Evolutionary conservation across 495 filamentous ascomycete species (phyloP).

Genomic region (Poronia punctata): DNA sequence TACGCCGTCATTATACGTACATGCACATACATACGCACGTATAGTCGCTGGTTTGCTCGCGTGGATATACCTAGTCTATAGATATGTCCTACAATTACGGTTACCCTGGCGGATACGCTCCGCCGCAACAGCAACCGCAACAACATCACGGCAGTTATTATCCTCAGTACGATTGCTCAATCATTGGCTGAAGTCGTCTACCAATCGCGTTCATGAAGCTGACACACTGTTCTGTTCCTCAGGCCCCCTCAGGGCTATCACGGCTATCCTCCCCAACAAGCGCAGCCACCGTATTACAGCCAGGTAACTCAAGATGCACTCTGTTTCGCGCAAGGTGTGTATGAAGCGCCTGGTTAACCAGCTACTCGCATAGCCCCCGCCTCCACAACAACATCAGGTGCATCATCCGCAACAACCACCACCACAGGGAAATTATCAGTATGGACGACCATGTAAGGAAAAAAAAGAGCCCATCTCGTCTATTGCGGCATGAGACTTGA

Average conservation of each 20-base stretch:
- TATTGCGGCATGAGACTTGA: too few relatives aligned
- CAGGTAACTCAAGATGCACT: too few relatives aligned
- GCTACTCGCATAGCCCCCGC: slow-evolving; percentile 27
- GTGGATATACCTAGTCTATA: neutral
- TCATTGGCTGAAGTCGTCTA: neutral
- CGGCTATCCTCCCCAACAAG: slow-evolving; percentile 37
- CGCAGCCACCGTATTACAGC: slow-evolving; percentile 29
- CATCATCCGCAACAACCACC: too few relatives aligned
- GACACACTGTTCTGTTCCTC: slow-evolving; percentile 11
- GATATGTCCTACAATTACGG: slow-evolving; percentile 36
- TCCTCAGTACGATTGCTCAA: slow-evolving; percentile 25
- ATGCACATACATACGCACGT: neutral
- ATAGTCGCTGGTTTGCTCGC: neutral
- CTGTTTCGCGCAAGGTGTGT: too few relatives aligned
- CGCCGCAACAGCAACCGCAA: slow-evolving; percentile 33
- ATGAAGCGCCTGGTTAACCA: slow-evolving; percentile 2
- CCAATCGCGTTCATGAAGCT: neutral
- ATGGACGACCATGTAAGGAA: slow-evolving; percentile 36
- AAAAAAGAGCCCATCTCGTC: neutral
- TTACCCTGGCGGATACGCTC: slow-evolving; percentile 36
- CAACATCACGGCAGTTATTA: slow-evolving; percentile 32
- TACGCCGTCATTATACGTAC: neutral
- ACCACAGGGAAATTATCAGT: too few relatives aligned
- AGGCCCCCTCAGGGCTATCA: slow-evolving; percentile 26
- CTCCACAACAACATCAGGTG: slow-evolving; percentile 40